phyloP scores from a whole-genome alignment of 805 yeast species.

The Saturnispora hagleri region DNA sequence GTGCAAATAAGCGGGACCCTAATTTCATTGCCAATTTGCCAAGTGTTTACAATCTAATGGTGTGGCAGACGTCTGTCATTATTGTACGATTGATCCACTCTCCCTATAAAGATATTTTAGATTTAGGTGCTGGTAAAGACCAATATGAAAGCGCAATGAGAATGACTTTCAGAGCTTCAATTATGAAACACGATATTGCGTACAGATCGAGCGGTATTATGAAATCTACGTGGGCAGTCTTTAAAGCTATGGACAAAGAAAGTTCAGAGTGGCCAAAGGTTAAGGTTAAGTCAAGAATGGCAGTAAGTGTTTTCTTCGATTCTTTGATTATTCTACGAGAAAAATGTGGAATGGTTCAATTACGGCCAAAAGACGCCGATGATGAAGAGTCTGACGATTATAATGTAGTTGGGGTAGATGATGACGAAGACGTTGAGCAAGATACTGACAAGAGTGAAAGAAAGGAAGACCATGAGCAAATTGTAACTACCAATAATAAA shows the following conservation, averaged over 20 bases:
- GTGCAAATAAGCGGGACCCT: constrained; percentile 49
- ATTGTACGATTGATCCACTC: constrained; percentile 75
- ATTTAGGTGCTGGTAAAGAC: constrained; percentile 60
- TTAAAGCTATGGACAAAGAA: constrained; percentile 55
- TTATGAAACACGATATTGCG: constrained; percentile 85
- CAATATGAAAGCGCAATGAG: constrained; percentile 60
- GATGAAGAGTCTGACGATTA: constrained; percentile 12
- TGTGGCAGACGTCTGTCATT: constrained; percentile 90
- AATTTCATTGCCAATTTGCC: constrained; percentile 73
- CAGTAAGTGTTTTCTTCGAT: constrained; percentile 89
- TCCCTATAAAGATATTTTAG: constrained; percentile 55
- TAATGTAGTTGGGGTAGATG: constrained; percentile 22
- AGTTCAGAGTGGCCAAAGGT: constrained; percentile 34
- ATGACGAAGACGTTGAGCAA: constrained; percentile 13
- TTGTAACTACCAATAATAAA: constrained; percentile 20
- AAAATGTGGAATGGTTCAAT: constrained; percentile 77
- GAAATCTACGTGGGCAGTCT: constrained; percentile 88
- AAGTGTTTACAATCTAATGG: constrained; percentile 65
- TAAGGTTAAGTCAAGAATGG: constrained; percentile 72
- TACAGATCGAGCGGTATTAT: constrained; percentile 89
- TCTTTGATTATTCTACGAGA: constrained; percentile 77
- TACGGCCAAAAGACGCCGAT: constrained; percentile 28
- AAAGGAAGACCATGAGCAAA: background rate
- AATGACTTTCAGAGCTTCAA: constrained; percentile 69
- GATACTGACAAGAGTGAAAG: constrained; percentile 21